These are phyloP conservation scores for Tetrahymena malaccensis DNA, from an alignment of 73 alveolate genomes.

Conservation along the genomic window DNA sequence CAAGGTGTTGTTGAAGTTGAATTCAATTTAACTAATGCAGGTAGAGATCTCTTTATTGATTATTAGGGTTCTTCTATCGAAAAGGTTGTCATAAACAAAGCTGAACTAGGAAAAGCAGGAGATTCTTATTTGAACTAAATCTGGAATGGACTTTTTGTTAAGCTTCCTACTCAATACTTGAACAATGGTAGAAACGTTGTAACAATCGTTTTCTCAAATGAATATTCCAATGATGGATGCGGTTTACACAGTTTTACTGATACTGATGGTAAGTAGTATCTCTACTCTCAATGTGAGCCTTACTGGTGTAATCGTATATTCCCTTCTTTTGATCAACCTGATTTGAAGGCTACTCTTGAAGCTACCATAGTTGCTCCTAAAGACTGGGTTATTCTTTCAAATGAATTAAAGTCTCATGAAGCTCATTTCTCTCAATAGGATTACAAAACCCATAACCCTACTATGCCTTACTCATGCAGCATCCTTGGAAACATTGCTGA, in stretches of 20 bases:
- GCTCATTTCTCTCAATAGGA: not conserved
- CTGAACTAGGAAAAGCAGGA: not conserved
- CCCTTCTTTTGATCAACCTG: constrained; percentile 86
- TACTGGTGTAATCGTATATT: constrained; percentile 65
- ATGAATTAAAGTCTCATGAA: constrained; percentile 42
- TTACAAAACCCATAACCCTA: not conserved
- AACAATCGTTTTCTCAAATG: constrained; percentile 20
- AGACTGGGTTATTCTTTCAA: constrained; percentile 92
- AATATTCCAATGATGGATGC: constrained; percentile 74
- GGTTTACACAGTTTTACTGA: constrained; percentile 86
- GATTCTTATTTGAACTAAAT: not conserved
- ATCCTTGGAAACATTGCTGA: not conserved
- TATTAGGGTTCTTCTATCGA: not conserved
- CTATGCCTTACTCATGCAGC: not conserved
- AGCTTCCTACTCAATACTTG: not conserved
- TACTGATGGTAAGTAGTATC: constrained; percentile 84
- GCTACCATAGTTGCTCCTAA: constrained; percentile 77
- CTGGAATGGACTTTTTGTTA: not conserved
- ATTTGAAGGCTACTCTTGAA: constrained; percentile 72
- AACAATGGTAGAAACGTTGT: not conserved
- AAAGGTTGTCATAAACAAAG: not conserved
- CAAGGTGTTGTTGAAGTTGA: not conserved
- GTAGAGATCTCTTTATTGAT: not conserved
- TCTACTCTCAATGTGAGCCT: constrained; percentile 81
- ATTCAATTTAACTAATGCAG: not conserved